These are phyloP conservation scores for Penicillium samsonianum DNA, from an alignment of 495 filamentous ascomycete species.

Conservation along the genomic window DNA sequence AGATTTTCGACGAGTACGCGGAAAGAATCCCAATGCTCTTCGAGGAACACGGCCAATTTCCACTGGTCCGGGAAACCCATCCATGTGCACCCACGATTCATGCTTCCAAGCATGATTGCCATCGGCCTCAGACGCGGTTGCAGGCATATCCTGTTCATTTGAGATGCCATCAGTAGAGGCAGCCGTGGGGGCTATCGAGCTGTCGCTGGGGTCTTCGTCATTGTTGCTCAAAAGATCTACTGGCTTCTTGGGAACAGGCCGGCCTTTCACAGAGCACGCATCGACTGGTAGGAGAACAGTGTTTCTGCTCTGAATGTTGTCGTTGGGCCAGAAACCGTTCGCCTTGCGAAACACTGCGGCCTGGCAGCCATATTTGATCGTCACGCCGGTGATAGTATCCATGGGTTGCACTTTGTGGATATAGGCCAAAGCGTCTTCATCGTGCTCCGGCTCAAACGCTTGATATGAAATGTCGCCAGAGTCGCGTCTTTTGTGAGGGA, in stretches of 20 bases:
- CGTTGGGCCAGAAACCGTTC: constrained; percentile 92
- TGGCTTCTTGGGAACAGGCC: constrained; percentile 37
- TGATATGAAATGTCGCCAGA: constrained; percentile 53
- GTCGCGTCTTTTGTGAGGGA: constrained; percentile 59
- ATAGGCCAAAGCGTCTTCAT: constrained; percentile 78
- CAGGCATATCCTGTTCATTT: constrained; percentile 21
- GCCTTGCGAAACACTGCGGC: constrained; percentile 77
- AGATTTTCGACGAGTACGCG: constrained; percentile 83
- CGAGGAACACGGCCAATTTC: constrained; percentile 86
- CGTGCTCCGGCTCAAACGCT: constrained; percentile 52
- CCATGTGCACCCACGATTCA: constrained; percentile 81
- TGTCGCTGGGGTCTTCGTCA: constrained; percentile 40
- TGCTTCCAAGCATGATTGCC: constrained; percentile 71
- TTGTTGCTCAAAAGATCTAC: constrained; percentile 40
- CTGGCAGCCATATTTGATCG: constrained; percentile 84
- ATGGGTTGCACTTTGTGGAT: constrained; percentile 79
- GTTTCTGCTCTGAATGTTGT: constrained; percentile 80
- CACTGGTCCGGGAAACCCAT: constrained; percentile 65
- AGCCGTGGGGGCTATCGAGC: constrained; percentile 43
- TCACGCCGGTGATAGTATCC: constrained; percentile 87
- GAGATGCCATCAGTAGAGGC: constrained; percentile 23
- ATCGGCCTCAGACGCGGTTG: constrained; percentile 35
- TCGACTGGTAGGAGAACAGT: constrained; percentile 85
- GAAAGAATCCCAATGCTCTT: constrained; percentile 85
- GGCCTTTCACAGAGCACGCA: constrained; percentile 81